These are phyloP conservation scores for Cystobasidiaceae sp. DNA, from an alignment of 1,284 basidiomycete species.

Conservation along the genomic window DNA sequence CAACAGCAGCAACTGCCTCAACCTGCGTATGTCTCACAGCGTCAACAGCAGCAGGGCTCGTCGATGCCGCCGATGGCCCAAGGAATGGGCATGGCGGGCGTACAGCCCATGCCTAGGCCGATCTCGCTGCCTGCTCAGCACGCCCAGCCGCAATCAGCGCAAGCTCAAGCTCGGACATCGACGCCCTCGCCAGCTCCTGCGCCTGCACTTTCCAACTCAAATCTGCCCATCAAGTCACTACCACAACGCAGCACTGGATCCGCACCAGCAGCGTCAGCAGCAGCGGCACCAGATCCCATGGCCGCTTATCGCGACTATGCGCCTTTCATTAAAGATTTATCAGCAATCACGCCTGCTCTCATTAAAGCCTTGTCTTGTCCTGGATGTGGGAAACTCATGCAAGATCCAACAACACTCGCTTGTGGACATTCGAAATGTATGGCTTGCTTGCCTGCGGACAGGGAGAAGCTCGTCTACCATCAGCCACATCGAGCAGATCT, in stretches of 20 bases:
- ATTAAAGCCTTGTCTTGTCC: conserved; percentile 48
- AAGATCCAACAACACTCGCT: conserved; percentile 54
- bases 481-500: too few relatives aligned
- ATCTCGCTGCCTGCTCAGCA: too few relatives aligned
- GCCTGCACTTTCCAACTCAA: too few relatives aligned
- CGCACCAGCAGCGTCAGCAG: neutral
- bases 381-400: conserved; percentile 49
- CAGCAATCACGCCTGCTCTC: neutral
- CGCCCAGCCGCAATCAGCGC: too few relatives aligned
- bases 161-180: too few relatives aligned
- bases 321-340: conserved; percentile 7
- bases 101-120: too few relatives aligned
- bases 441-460: conserved; percentile 32
- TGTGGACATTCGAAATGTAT: conserved; percentile 58
- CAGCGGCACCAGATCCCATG: neutral
- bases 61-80: neutral
- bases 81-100: too few relatives aligned
- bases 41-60: neutral
- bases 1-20: neutral
- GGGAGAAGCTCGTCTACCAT: too few relatives aligned
- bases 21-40: neutral
- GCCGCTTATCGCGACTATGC: conserved; percentile 10
- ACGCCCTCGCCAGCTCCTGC: too few relatives aligned
- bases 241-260: too few relatives aligned
- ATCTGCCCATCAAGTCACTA: too few relatives aligned